These are phyloP conservation scores for Nepenthes mirabilis DNA, from an alignment of 148 eudicot species.

Conservation along the genomic window DNA sequence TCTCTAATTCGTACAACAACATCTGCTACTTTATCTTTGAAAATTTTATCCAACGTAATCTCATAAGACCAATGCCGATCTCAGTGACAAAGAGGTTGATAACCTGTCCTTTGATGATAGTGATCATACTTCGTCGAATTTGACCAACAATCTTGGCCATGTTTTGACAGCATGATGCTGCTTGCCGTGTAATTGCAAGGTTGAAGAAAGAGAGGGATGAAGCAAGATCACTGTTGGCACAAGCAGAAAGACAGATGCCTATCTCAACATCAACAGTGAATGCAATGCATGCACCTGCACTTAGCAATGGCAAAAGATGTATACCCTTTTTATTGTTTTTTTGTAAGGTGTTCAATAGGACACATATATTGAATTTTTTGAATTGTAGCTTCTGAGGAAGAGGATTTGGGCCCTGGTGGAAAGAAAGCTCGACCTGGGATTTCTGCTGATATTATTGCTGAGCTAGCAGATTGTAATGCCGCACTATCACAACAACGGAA, in stretches of 20 bases:
- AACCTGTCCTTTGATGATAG: too few relatives aligned
- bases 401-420: constrained; percentile 45
- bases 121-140: not conserved
- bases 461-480: constrained; percentile 82
- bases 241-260: constrained; percentile 77
- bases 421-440: constrained; percentile 68
- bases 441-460: constrained; percentile 52
- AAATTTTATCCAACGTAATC: too few relatives aligned
- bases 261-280: constrained; percentile 26
- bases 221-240: constrained; percentile 67
- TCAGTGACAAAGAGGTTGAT: too few relatives aligned
- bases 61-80: too few relatives aligned
- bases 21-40: too few relatives aligned
- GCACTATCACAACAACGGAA: constrained; percentile 84
- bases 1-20: too few relatives aligned
- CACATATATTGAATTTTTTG: constrained; percentile 7
- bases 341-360: not conserved
- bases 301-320: constrained; percentile 97
- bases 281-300: constrained; percentile 33
- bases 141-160: not conserved
- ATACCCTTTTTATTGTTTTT: constrained; percentile 2
- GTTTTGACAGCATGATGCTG: constrained; percentile 88
- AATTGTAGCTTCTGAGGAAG: constrained; percentile 50
- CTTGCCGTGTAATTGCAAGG: constrained; percentile 98
- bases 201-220: constrained; percentile 94